These are phyloP conservation scores for Termitomyces eurrhizus DNA, from an alignment of 768 basidiomycete genomes.

Conservation along the genomic window DNA sequence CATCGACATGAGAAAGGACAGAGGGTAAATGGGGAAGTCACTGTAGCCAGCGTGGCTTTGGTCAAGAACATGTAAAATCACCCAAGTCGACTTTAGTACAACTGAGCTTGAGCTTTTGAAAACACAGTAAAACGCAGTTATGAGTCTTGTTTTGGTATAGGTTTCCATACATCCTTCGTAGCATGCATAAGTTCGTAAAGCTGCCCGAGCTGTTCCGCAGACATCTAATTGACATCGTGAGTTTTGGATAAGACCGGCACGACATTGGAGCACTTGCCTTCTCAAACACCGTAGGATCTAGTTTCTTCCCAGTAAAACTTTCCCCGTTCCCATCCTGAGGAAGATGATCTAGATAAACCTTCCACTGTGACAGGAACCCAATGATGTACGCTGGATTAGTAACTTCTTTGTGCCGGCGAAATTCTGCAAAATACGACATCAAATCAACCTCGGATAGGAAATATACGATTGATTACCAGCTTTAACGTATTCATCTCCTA, in stretches of 20 bases:
- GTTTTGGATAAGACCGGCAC: not conserved
- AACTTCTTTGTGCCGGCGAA: conserved; percentile 72
- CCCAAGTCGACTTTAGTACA: too few species aligned
- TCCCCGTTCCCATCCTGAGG: conserved; percentile 42
- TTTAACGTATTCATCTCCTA: conserved; percentile 87
- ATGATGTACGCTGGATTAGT: conserved; percentile 90
- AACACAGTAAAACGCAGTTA: conserved; percentile 10
- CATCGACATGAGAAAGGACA: conserved; percentile 12
- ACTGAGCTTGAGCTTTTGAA: not conserved
- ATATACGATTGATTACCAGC: conserved; percentile 41
- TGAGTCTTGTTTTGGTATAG: conserved; percentile 29
- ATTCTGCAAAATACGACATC: conserved; percentile 51
- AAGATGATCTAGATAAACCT: conserved; percentile 78
- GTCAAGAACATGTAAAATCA: not conserved
- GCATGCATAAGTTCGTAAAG: conserved; percentile 94
- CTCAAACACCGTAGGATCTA: conserved; percentile 71
- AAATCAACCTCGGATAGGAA: not conserved
- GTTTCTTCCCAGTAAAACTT: conserved; percentile 56
- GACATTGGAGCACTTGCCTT: conserved; percentile 45
- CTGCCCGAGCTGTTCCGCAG: conserved; percentile 86
- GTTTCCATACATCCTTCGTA: conserved; percentile 85
- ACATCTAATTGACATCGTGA: conserved; percentile 54
- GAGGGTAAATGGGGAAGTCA: not conserved
- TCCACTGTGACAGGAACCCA: conserved; percentile 96
- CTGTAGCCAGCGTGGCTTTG: not conserved